Percentiles rank a stretch among this genome's conserved stretches.
phyloP scores from a whole-genome alignment of 768 basidiomycete species.

The Crucibulum laeve region DNA sequence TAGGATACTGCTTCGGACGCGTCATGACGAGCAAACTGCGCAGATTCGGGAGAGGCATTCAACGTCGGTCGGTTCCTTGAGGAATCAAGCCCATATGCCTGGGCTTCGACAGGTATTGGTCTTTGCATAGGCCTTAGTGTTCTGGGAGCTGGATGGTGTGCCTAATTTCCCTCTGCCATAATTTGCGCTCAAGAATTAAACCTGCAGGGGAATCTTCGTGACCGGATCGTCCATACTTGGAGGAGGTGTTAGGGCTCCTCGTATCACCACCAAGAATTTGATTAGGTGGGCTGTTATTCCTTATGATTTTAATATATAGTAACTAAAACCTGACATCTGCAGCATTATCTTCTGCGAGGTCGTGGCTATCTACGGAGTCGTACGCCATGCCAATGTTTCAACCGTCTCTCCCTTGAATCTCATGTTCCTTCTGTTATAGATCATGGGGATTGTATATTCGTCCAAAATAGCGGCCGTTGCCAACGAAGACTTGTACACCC shows the following conservation, averaged over 20 bases:
- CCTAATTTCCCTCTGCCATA: not conserved
- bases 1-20: not conserved
- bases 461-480: slow-evolving; percentile 66
- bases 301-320: not conserved
- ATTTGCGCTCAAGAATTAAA: not conserved
- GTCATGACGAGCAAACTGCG: not conserved
- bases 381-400: slow-evolving; percentile 32
- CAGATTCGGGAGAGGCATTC: slow-evolving; percentile 88
- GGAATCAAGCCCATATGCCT: slow-evolving; percentile 90
- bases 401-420: not conserved
- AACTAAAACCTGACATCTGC: slow-evolving; percentile 1
- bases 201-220: slow-evolving; percentile 89
- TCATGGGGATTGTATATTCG: slow-evolving; percentile 95
- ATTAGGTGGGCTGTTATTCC: slow-evolving; percentile 66
- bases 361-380: slow-evolving; percentile 96
- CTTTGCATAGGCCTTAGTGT: slow-evolving; percentile 93
- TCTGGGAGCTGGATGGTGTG: slow-evolving; percentile 90
- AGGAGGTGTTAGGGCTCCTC: slow-evolving; percentile 88
- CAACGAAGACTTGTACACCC: slow-evolving; percentile 71
- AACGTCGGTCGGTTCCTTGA: slow-evolving; percentile 93
- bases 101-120: slow-evolving; percentile 88
- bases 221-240: slow-evolving; percentile 97
- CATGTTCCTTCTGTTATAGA: slow-evolving; percentile 36
- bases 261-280: slow-evolving; percentile 96
- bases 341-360: slow-evolving; percentile 99